Conservation (phyloP, 805 yeast species). For the Kregervanrija fluxuum region DNA sequence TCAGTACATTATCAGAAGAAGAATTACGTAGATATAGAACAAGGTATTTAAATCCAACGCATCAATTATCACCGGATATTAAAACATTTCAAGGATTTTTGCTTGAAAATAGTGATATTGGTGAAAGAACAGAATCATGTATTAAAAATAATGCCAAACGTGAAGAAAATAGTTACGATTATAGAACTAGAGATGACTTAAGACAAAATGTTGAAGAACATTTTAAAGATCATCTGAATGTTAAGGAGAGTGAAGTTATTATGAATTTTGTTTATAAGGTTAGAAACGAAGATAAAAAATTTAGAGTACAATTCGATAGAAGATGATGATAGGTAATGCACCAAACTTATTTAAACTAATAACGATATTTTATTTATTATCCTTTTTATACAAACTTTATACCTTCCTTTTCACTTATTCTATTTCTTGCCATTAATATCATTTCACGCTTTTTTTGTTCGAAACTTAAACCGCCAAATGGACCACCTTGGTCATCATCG, state of each 20-base stretch:
- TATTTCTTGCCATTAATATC: constrained; percentile 54
- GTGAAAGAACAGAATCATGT: constrained; percentile 51
- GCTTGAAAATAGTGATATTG: constrained; percentile 56
- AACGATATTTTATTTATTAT: not conserved
- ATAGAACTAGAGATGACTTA: constrained; percentile 23
- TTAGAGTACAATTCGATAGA: constrained; percentile 33
- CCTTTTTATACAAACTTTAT: constrained; percentile 2
- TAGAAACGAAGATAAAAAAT: constrained; percentile 47
- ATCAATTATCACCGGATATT: constrained; percentile 47
- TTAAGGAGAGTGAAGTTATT: constrained; percentile 78
- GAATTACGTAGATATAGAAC: constrained; percentile 66
- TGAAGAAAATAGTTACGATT: constrained; percentile 24
- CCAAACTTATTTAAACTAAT: no score
- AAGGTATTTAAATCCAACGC: constrained; percentile 32
- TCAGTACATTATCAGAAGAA: constrained; percentile 51
- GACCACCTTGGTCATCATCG: constrained; percentile 16
- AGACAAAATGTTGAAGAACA: constrained; percentile 39
- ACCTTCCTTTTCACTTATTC: constrained; percentile 32
- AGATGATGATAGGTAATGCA: not conserved
- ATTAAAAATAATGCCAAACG: constrained; percentile 22
- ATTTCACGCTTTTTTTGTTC: constrained; percentile 46
- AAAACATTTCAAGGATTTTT: constrained; percentile 63
- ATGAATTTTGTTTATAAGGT: constrained; percentile 86
- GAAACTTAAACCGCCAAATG: constrained; percentile 36
- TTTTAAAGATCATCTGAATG: constrained; percentile 43